These are phyloP conservation scores for Fusarium falciforme DNA, from an alignment of 2,329 filamentous ascomycete species.

Conservation along the genomic window DNA sequence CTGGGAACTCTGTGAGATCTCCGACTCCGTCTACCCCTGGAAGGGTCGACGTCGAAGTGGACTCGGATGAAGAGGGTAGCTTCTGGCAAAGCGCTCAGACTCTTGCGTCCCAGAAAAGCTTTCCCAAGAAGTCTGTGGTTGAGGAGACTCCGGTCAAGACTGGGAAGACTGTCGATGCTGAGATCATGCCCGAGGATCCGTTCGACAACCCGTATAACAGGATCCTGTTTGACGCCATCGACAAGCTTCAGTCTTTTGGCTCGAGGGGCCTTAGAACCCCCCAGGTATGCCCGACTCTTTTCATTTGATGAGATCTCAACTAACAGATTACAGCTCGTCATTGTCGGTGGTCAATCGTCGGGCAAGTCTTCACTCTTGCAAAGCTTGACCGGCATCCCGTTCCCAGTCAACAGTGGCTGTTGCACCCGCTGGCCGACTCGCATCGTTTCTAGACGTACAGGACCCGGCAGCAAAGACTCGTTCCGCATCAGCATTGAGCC, in stretches of 20 bases:
- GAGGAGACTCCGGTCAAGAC: neutral
- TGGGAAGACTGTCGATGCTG: neutral
- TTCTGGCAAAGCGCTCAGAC: neutral
- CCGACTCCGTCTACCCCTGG: neutral
- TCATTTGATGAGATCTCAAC: neutral
- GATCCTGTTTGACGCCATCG: constrained; percentile 52
- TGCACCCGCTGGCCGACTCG: constrained; percentile 54
- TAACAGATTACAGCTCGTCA: constrained; percentile 45
- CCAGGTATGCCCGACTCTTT: constrained; percentile 43
- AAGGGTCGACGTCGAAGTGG: neutral
- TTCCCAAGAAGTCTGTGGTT: too few relatives aligned
- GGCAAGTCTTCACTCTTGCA: constrained; percentile 54
- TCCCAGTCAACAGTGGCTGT: constrained; percentile 45
- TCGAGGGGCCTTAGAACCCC: constrained; percentile 46
- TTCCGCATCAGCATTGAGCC: constrained; percentile 48
- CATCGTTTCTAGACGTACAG: constrained; percentile 50
- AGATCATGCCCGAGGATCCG: constrained; percentile 42
- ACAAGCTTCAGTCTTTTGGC: constrained; percentile 48
- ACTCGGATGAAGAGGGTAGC: neutral
- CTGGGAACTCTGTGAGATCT: neutral
- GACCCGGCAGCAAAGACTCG: constrained; percentile 40
- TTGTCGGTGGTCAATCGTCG: constrained; percentile 52
- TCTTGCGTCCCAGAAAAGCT: neutral
- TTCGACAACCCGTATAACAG: constrained; percentile 51
- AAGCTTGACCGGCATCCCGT: constrained; percentile 52